Percentiles rank a stretch among this genome's conserved stretches.
Evolutionary conservation across 2,329 filamentous ascomycete species (phyloP).

Genomic region (Zasmidium angulare): DNA sequence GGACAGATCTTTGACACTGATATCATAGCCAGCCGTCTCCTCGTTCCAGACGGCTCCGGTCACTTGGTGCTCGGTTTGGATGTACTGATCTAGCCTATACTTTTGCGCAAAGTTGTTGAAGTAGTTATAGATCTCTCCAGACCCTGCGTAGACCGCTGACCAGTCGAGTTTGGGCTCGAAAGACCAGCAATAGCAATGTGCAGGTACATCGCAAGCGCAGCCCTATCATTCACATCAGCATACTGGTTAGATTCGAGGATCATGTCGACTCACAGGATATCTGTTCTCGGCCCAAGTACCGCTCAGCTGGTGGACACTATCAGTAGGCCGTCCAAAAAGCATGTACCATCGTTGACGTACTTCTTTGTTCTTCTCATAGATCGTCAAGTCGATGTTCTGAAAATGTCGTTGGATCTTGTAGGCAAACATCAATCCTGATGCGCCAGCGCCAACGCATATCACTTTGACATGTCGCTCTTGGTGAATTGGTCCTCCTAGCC

Average conservation of each 20-base stretch:
- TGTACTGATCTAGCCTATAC: conserved; percentile 15
- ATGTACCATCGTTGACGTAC: background rate
- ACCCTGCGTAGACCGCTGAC: conserved; percentile 36
- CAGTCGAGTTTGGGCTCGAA: conserved; percentile 28
- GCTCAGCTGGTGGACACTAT: background rate
- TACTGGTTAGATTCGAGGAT: too few species aligned
- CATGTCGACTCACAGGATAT: conserved; percentile 3
- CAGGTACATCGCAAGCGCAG: conserved; percentile 11
- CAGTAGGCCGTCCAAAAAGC: background rate
- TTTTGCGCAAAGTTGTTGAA: conserved; percentile 11
- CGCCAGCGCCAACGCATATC: conserved; percentile 50
- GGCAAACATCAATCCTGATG: conserved; percentile 48
- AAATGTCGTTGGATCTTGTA: conserved; percentile 51
- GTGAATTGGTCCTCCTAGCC: conserved; percentile 16
- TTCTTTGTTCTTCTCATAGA: conserved; percentile 50
- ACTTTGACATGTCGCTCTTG: conserved; percentile 18
- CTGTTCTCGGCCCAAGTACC: conserved; percentile 10
- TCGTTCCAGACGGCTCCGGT: conserved; percentile 45
- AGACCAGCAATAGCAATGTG: conserved; percentile 28
- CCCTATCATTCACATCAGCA: background rate
- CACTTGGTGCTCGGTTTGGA: conserved; percentile 47
- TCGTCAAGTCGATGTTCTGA: conserved; percentile 39
- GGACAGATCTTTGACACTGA: conserved; percentile 22
- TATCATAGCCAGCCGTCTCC: conserved; percentile 12
- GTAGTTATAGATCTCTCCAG: conserved; percentile 36